A percentile compares a stretch with the other conserved stretches of the same genome.
phyloP scores from a whole-genome alignment of 768 basidiomycete genomes.

The Termitomyces sp. region DNA sequence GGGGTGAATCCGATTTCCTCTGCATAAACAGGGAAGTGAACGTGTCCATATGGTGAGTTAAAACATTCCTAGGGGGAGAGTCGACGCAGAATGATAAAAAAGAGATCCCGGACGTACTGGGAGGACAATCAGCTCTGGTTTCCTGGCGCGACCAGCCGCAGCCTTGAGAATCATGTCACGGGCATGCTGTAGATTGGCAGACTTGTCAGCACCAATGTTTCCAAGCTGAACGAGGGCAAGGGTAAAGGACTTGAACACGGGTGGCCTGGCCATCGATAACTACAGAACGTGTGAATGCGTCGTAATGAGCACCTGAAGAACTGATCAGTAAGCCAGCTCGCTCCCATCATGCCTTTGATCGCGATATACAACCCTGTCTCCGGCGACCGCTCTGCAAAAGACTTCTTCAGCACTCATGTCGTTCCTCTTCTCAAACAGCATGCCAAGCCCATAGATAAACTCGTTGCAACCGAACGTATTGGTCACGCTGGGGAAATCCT shows the following conservation, averaged over 20 bases:
- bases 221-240: slow-evolving; percentile 92
- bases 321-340: neutral
- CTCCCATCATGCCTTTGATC: slow-evolving; percentile 44
- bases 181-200: slow-evolving; percentile 80
- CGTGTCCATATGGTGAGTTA: slow-evolving; percentile 81
- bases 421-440: slow-evolving; percentile 55
- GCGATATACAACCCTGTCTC: slow-evolving; percentile 76
- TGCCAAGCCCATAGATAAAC: slow-evolving; percentile 32
- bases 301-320: too few species aligned
- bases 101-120: slow-evolving; percentile 49
- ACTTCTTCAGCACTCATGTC: slow-evolving; percentile 58
- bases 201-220: slow-evolving; percentile 65
- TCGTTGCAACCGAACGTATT: slow-evolving; percentile 44
- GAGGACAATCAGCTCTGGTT: slow-evolving; percentile 79
- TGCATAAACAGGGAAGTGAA: slow-evolving; percentile 79
- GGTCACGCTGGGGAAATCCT: slow-evolving; percentile 55
- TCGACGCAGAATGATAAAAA: slow-evolving; percentile 1
- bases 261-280: slow-evolving; percentile 10
- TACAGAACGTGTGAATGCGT: neutral
- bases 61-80: slow-evolving; percentile 67
- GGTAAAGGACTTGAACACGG: slow-evolving; percentile 65
- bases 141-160: slow-evolving; percentile 39
- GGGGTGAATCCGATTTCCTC: slow-evolving; percentile 68
- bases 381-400: slow-evolving; percentile 54
- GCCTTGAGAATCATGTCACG: slow-evolving; percentile 76